Conservation (phyloP, 164 flowering plant species). For the Brasenia schreberi region DNA sequence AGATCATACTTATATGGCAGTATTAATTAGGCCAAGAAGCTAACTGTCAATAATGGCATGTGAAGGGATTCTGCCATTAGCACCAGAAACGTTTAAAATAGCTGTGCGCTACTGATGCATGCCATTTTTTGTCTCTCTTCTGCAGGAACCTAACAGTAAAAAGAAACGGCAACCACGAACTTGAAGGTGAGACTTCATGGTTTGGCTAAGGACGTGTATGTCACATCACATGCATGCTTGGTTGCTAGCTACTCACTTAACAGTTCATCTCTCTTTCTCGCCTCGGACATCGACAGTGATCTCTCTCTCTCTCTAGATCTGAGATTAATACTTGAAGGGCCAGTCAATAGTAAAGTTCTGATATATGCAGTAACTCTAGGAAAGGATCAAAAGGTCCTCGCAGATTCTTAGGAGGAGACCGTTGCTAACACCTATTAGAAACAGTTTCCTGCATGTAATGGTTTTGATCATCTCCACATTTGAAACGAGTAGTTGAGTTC, state of each 20-base stretch:
- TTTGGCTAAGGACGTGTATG: not conserved
- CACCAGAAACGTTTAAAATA: not conserved
- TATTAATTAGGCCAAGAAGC: not conserved
- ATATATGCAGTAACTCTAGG: too few relatives aligned
- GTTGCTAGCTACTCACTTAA: not conserved
- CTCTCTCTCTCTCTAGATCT: not conserved
- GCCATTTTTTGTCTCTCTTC: not conserved
- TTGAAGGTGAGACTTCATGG: not conserved
- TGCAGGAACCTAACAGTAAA: not conserved
- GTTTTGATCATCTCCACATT: too few relatives aligned
- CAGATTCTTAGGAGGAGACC: too few relatives aligned
- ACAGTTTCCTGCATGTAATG: too few relatives aligned
- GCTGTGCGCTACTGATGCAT: not conserved
- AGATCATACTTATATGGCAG: too few relatives aligned
- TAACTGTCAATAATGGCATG: not conserved
- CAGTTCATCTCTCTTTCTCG: too few relatives aligned
- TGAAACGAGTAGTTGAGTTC: too few relatives aligned
- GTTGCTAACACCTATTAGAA: too few relatives aligned
- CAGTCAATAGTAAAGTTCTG: too few relatives aligned
- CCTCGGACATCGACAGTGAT: too few relatives aligned
- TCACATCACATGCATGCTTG: not conserved
- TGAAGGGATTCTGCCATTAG: not conserved
- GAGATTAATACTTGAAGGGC: not conserved
- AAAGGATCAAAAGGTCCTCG: too few relatives aligned
- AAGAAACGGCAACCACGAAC: not conserved